Conservation (phyloP, 495 filamentous ascomycete genomes). For the Podospora pseudopauciseta region DNA sequence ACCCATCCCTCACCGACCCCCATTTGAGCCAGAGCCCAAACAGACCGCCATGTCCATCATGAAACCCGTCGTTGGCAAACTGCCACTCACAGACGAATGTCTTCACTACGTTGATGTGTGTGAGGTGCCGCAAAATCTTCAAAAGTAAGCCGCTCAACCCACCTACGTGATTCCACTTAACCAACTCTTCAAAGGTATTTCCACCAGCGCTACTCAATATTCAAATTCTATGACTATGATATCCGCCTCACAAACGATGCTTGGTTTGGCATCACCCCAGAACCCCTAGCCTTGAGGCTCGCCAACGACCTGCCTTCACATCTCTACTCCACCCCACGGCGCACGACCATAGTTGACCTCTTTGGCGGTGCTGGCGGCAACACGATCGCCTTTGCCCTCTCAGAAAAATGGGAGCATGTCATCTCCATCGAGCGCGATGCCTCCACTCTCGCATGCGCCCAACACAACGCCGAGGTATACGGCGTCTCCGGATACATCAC, state of each 20-base stretch:
- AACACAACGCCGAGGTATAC: constrained; percentile 87
- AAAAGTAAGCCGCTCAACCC: constrained; percentile 6
- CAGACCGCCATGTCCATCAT: not conserved
- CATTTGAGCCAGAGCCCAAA: not conserved
- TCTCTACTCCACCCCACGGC: constrained; percentile 32
- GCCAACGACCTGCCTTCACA: constrained; percentile 63
- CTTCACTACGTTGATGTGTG: constrained; percentile 61
- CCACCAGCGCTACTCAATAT: constrained; percentile 79
- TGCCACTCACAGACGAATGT: constrained; percentile 51
- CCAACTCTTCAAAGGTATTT: constrained; percentile 62
- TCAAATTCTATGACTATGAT: constrained; percentile 75
- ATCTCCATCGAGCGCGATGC: constrained; percentile 85
- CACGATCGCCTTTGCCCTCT: constrained; percentile 85
- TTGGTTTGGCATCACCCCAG: constrained; percentile 96
- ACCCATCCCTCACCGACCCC: not conserved
- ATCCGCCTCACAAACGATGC: constrained; percentile 86
- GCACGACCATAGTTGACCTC: constrained; percentile 67
- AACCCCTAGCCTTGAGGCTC: constrained; percentile 52
- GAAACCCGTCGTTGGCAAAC: constrained; percentile 22
- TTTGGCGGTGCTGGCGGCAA: constrained; percentile 94
- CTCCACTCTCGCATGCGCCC: constrained; percentile 74
- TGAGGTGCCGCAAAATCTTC: constrained; percentile 53
- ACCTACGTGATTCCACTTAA: not conserved
- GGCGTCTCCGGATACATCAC: constrained; percentile 71
- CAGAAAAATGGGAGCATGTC: constrained; percentile 69